Conservation (phyloP, 441 rosid genomes). For the Codiaeum variegatum region DNA sequence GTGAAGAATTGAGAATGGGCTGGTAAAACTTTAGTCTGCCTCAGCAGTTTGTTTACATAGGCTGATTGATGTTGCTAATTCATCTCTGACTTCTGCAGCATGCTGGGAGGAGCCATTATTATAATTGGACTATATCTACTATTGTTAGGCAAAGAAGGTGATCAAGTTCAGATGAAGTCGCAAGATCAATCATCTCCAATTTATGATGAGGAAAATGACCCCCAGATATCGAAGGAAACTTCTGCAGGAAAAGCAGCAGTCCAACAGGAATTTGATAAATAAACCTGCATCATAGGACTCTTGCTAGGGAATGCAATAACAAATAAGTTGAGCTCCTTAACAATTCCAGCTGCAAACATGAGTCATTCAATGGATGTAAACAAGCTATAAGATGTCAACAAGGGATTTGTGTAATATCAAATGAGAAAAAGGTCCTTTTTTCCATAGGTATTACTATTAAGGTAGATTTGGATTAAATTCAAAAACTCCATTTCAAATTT, state of each 20-base stretch:
- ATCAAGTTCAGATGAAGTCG: conserved; percentile 20
- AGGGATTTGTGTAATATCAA: background rate
- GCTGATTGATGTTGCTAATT: conserved; percentile 6
- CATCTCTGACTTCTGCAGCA: conserved; percentile 23
- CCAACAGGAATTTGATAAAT: background rate
- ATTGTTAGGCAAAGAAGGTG: conserved; percentile 38
- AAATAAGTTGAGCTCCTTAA: background rate
- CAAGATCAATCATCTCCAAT: conserved; percentile 19
- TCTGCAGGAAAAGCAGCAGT: conserved; percentile 18
- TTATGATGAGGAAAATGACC: conserved; percentile 14
- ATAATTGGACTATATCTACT: conserved; percentile 31
- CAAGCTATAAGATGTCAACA: background rate
- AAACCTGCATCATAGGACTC: background rate
- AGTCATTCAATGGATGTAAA: background rate
- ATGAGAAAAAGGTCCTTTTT: background rate
- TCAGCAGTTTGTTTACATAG: background rate
- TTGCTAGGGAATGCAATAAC: background rate
- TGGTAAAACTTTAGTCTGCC: conserved; percentile 25
- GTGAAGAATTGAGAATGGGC: conserved; percentile 42
- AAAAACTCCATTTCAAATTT: too few species aligned
- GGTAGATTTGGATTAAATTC: too few species aligned
- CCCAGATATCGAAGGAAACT: conserved; percentile 4
- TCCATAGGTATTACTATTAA: too few species aligned
- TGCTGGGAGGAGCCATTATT: conserved; percentile 32
- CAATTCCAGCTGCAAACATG: background rate